Base-by-base conservation (phyloP, 352 stramenopile species). In the Pythium insidiosum region DNA sequence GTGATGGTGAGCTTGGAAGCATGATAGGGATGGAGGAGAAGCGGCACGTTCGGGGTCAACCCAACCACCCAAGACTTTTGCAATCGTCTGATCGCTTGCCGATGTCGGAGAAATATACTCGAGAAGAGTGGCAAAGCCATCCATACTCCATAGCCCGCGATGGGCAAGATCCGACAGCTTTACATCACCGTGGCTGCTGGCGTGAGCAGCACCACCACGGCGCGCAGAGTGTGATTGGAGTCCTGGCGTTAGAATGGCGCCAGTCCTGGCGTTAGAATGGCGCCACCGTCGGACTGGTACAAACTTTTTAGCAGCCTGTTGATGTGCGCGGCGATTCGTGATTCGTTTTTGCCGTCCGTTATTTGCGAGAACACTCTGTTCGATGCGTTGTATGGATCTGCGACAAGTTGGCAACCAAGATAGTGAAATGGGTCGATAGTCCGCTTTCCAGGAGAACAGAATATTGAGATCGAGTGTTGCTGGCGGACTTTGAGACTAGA, bases 81-180 rank as follows among this genome's bases (percentile, higher is more conserved):
- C 36, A 20, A 59, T 39, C 6, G 33, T 56, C 21, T 56, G 44
- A n/a, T 53, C 44, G 21, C 45, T 59, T 0, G 49, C 22, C 0
- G 50, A 39, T 1, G 55, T 53, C 3, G 49, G 40, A 1, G 39
- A 59, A 26, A 58, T 58, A 19, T 59, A 63, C n/a, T 63, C 34
- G 0, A 63, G 43, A 0, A 59, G 25, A 1, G 36, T 59, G 2
- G 31, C 35, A 30, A 56, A 63, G 0, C 55, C 49, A 24, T 59
- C 49, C 44, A 52, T 59, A 20, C 39, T 47, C 49, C 55, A 56
- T 5, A 50, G 6, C 0, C 44, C 44, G 13, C 55, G 43, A 13
- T 56, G 49, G 4, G 55, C 44, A 21, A 63, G 41, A 38, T 58
- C 39, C 0, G 39, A 51, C 29, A 63, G 26, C 12, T 54, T 58